Evolutionary conservation across 768 basidiomycete genomes (phyloP), one percentile per base, ranked within the genome.

Genomic region (Lactifluus echinatus): DNA sequence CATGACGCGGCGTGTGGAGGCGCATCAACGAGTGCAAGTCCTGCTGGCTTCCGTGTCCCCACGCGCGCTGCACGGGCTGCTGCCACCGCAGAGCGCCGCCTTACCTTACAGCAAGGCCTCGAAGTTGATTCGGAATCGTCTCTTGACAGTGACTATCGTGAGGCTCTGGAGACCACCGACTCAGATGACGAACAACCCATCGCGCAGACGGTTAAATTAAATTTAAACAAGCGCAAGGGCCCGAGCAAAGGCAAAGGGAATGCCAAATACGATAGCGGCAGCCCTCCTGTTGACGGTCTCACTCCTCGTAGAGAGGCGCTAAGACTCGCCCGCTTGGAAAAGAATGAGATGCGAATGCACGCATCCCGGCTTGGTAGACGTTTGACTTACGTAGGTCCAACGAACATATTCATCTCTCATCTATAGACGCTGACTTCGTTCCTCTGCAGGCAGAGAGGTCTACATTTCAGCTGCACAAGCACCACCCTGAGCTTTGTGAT

Each of bases 401-500:
- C 21, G 42, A 21, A 39, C 5, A 4, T 59, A n/a, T 33, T 2
- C 34, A 23, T 47, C 10, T n/a, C n/a, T 54, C n/a, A 11, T 2
- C 42, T 29, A 11, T 17, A 17, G 39, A 33, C 62, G 19, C 60
- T 68, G 29, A 56, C 36, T 49, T 14, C 21, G 5, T 64, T 39
- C 59, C 23, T 36, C 11, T 50, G 4, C 50, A 93, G 88, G 81
- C 87, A 7, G 89, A 92, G 69, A 88, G 78, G 66, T 75, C 80
- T 1, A 76, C 82, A 5, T 64, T 89, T 37, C 79, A 81, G 14
- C 69, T 93, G 29, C 74, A 77, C 24, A 78, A 72, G 64, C 75
- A 87, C 66, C 94, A 95, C 67, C 84, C 87, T 1, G 92, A 95
- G 65, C 78, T 96, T 33, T 73, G 70, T 55, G 79, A 85, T 69